Evolutionary conservation across 1,284 basidiomycete genomes (phyloP).

Genomic region (Chondrostereum purpureum): DNA sequence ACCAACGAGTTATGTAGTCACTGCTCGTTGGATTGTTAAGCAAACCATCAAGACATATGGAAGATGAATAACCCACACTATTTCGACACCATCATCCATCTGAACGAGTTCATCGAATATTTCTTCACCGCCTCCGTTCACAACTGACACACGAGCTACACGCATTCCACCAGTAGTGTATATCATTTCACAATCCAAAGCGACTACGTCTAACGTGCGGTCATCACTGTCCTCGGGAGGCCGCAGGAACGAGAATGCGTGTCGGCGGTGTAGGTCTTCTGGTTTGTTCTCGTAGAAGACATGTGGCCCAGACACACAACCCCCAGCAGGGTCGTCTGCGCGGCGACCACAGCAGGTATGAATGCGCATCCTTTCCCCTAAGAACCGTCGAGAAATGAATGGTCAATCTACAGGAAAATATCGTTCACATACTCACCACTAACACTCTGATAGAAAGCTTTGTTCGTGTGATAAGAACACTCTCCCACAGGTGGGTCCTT

Average conservation of each 20-base stretch:
- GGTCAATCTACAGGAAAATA: slow-evolving; percentile 12
- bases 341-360: slow-evolving; percentile 66
- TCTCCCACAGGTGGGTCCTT: slow-evolving; percentile 49
- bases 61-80: slow-evolving; percentile 53
- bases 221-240: slow-evolving; percentile 24
- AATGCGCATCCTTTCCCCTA: slow-evolving; percentile 60
- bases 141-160: slow-evolving; percentile 81
- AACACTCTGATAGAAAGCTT: slow-evolving; percentile 45
- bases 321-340: slow-evolving; percentile 43
- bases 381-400: slow-evolving; percentile 17
- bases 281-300: slow-evolving; percentile 74
- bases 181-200: slow-evolving; percentile 90
- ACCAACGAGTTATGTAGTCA: slow-evolving; percentile 88
- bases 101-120: slow-evolving; percentile 80
- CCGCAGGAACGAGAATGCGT: slow-evolving; percentile 59
- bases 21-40: slow-evolving; percentile 30
- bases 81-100: slow-evolving; percentile 70
- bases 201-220: slow-evolving; percentile 64
- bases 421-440: slow-evolving; percentile 42
- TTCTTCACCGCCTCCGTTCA: slow-evolving; percentile 65
- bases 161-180: slow-evolving; percentile 86
- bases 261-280: slow-evolving; percentile 65
- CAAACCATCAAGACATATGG: slow-evolving; percentile 1
- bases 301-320: slow-evolving; percentile 64
- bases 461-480: slow-evolving; percentile 83